phyloP scores from a whole-genome alignment of 495 filamentous ascomycete species.

The Daldinia bambusicola region DNA sequence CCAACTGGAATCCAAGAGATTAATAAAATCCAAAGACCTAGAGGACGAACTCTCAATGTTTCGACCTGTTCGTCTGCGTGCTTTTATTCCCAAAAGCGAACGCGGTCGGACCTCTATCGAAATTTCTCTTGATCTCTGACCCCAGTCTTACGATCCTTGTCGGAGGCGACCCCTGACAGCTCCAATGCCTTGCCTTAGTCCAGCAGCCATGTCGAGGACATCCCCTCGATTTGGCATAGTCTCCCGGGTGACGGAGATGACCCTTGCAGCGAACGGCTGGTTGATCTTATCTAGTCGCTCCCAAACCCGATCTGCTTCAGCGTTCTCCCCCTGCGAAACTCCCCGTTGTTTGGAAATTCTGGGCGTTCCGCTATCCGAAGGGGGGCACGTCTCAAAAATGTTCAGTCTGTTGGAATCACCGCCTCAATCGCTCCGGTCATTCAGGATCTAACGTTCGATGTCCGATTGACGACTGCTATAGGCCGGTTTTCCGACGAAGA shows the following conservation, averaged over 20 bases:
- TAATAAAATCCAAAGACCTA: background rate
- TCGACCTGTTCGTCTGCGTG: conserved; percentile 7
- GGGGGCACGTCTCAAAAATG: conserved; percentile 34
- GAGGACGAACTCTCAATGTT: background rate
- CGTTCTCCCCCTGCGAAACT: conserved; percentile 40
- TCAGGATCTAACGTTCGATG: conserved; percentile 11
- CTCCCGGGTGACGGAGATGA: conserved; percentile 32
- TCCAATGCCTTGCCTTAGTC: conserved; percentile 16
- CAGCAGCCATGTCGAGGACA: background rate
- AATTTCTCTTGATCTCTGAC: background rate
- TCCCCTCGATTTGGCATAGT: conserved; percentile 30
- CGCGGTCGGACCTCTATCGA: conserved; percentile 32
- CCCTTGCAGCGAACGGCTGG: conserved; percentile 24
- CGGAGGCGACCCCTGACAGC: conserved; percentile 9
- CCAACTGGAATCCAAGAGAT: conserved; percentile 8
- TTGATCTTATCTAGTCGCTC: conserved; percentile 33
- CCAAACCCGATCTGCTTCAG: conserved; percentile 42
- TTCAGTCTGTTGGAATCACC: conserved; percentile 8
- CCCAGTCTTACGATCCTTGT: conserved; percentile 16
- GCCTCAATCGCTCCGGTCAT: conserved; percentile 19
- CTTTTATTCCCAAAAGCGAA: conserved; percentile 22
- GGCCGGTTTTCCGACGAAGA: background rate
- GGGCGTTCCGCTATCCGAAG: conserved; percentile 27
- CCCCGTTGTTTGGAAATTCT: conserved; percentile 34
- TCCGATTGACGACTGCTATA: background rate